These are phyloP conservation scores for Fraxinus anomala DNA, from an alignment of 257 asterid species.

Conservation along the genomic window DNA sequence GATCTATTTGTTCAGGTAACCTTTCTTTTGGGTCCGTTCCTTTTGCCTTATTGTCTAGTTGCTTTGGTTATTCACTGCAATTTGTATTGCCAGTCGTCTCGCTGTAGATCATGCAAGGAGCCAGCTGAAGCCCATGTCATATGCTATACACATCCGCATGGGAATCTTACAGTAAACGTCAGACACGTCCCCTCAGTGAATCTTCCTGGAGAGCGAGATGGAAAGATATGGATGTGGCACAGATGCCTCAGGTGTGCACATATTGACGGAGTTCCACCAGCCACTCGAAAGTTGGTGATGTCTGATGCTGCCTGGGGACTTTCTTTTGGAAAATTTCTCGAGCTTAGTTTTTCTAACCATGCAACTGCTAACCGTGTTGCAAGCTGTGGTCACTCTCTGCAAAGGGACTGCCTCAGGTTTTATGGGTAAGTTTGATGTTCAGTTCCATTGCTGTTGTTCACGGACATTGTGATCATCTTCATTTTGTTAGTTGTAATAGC, in stretches of 20 bases:
- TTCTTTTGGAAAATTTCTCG: slow-evolving; percentile 95
- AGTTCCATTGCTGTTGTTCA: not conserved
- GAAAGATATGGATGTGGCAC: slow-evolving; percentile 99
- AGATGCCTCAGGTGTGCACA: slow-evolving; percentile 80
- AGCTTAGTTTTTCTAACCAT: slow-evolving; percentile 90
- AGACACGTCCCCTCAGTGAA: slow-evolving; percentile 53
- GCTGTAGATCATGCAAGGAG: slow-evolving; percentile 82
- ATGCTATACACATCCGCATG: slow-evolving; percentile 88
- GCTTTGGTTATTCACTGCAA: slow-evolving; percentile 4
- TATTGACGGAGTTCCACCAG: slow-evolving; percentile 79
- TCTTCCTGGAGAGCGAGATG: slow-evolving; percentile 85
- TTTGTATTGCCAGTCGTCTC: slow-evolving; percentile 57
- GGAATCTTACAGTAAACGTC: slow-evolving; percentile 85
- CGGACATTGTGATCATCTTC: not conserved
- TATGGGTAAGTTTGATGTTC: slow-evolving; percentile 62
- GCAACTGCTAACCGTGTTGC: slow-evolving; percentile 95
- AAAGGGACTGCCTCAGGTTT: slow-evolving; percentile 93
- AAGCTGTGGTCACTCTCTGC: slow-evolving; percentile 93
- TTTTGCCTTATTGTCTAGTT: not conserved
- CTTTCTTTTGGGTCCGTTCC: slow-evolving; percentile 14
- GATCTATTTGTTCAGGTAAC: slow-evolving; percentile 86
- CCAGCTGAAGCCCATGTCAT: slow-evolving; percentile 80
- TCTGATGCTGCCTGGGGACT: slow-evolving; percentile 99
- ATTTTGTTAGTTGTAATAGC: slow-evolving; percentile 12
- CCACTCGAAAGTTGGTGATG: slow-evolving; percentile 78